Base-by-base conservation (phyloP, 2,329 filamentous ascomycete genomes). In the Epichloe amarillans region DNA sequence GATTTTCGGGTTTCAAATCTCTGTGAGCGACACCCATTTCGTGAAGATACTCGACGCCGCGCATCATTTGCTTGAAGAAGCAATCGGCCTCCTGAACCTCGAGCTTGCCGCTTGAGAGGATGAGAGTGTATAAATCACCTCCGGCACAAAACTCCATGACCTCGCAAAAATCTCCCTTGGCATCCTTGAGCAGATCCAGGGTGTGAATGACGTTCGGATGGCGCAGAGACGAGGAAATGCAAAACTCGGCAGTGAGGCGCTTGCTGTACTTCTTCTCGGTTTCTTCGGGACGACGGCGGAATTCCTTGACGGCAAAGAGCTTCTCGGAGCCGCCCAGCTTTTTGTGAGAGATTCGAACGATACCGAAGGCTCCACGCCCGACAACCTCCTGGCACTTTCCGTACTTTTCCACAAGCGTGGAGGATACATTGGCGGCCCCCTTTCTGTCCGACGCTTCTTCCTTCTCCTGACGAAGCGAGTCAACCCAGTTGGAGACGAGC, bases 61-160 rank as follows among this genome's bases (percentile, higher is more conserved):
- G 87, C 91, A 98, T 97, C 69, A 97, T 83, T 69, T 98, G 93
- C 71, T 97, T 95, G 76, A 98, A 98, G 67, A 93, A 94, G 70
- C 93, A 98, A 66, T 98, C 93, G 53, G 93, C 91, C 69, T 98
- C 93, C 54, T 82, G 75, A 33, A 94, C 88, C 65, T 93, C 90
- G 19, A 98, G 82, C 68, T 95, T 95, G 53, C 88, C 88, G 38
- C 89, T 88, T 6, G 93, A 83, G 33, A 97, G 80, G 19, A 98
- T 86, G 5, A 98, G 77, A 0, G 89, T 96, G 68, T 97, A 97
- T 23, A 98, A 75, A 65, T 98, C 93, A 53, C 93, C 93, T 54
- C 93, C 93, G 38, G 91, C 90, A 65, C 93, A 98, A 64, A 93
- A 98, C 69, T 98, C 93, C 93, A 98, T 98, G 49, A 98, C 93